phyloP scores from a whole-genome alignment of 1,139 yeast genomes.

The Suhomyces terraborum region DNA sequence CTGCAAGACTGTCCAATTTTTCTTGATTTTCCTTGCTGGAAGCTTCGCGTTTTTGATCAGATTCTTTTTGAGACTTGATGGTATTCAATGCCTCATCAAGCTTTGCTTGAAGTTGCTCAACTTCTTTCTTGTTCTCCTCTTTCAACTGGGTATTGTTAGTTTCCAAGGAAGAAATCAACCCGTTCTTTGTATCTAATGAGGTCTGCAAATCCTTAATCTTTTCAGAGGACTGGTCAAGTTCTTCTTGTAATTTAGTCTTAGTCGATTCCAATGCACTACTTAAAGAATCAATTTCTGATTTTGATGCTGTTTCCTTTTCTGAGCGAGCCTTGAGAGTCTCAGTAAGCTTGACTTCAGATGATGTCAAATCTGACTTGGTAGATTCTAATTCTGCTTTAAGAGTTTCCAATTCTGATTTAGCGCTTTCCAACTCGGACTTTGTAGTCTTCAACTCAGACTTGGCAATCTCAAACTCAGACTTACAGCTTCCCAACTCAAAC shows the following conservation, averaged over 20 bases:
- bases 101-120: neutral
- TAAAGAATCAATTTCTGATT: neutral
- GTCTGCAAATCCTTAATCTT: neutral
- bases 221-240: neutral
- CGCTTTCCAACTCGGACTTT: conserved; percentile 1
- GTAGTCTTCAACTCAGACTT: conserved; percentile 5
- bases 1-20: neutral
- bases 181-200: neutral
- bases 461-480: neutral
- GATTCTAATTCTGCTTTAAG: neutral
- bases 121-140: neutral
- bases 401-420: neutral
- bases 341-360: neutral
- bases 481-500: conserved; percentile 1
- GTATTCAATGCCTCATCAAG: neutral
- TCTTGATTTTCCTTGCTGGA: conserved; percentile 4
- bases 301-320: neutral
- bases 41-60: neutral
- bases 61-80: neutral
- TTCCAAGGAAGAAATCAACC: neutral
- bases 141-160: neutral
- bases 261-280: conserved; percentile 5
- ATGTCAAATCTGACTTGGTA: neutral
- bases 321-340: neutral
- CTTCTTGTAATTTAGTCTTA: conserved; percentile 2